These are phyloP conservation scores for Ophiosphaerella narmari DNA, from an alignment of 2,329 filamentous ascomycete genomes.

Conservation along the genomic window DNA sequence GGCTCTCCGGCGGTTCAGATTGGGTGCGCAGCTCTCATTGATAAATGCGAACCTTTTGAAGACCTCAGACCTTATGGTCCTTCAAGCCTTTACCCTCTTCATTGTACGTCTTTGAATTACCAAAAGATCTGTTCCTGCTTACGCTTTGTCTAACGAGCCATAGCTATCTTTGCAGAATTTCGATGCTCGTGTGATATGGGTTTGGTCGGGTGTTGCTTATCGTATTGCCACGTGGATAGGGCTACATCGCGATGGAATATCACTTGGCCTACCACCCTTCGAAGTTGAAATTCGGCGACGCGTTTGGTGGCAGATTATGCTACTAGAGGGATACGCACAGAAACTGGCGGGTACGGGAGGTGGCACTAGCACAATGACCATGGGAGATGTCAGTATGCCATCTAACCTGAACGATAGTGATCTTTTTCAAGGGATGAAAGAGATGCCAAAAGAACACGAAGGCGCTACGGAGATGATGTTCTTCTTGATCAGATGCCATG, in stretches of 20 bases:
- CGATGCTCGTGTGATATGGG: constrained; percentile 63
- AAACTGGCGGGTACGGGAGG: constrained; percentile 59
- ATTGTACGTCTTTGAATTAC: constrained; percentile 54
- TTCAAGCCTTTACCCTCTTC: constrained; percentile 72
- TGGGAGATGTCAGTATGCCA: constrained; percentile 55
- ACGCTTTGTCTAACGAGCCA: background rate
- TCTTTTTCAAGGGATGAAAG: constrained; percentile 50
- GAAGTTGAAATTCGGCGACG: constrained; percentile 60
- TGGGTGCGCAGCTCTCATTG: constrained; percentile 66
- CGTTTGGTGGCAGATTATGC: constrained; percentile 66
- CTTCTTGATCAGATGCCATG: constrained; percentile 49
- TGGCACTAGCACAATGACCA: constrained; percentile 45
- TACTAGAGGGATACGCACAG: constrained; percentile 62
- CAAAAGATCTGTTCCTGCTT: background rate
- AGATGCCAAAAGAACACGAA: constrained; percentile 47
- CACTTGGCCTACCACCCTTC: constrained; percentile 59
- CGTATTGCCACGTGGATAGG: constrained; percentile 65
- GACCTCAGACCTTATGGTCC: constrained; percentile 65
- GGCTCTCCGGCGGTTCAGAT: constrained; percentile 60
- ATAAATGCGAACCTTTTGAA: constrained; percentile 70
- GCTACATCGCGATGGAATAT: constrained; percentile 62
- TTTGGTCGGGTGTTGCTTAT: constrained; percentile 65
- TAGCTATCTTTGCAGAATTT: constrained; percentile 52
- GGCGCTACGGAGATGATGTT: constrained; percentile 58
- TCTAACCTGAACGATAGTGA: constrained; percentile 61